phyloP scores from a whole-genome alignment of 176 grass and related monocot genomes.

The Oryza glaberrima region DNA sequence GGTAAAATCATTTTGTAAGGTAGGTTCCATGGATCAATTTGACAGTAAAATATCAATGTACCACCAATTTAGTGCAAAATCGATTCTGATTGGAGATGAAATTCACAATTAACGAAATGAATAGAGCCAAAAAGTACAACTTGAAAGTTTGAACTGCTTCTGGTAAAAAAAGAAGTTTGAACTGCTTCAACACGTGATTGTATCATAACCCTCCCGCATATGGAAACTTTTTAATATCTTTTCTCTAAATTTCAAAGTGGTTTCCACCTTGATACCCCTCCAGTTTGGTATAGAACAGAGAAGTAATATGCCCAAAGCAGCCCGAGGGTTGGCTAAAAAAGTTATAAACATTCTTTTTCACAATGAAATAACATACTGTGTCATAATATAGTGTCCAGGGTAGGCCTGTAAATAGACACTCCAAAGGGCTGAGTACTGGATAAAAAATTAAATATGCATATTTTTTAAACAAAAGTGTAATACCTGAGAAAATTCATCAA shows the following conservation, averaged over 20 bases:
- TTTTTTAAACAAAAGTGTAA: not conserved
- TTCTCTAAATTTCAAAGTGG: not conserved
- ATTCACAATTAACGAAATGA: not conserved
- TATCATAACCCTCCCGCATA: too few relatives aligned
- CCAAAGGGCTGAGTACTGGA: not conserved
- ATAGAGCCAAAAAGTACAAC: not conserved
- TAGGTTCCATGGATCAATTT: not conserved
- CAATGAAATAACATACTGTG: not conserved
- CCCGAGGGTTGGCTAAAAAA: not conserved
- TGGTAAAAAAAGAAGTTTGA: not conserved
- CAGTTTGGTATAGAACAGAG: too few relatives aligned
- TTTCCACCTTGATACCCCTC: too few relatives aligned
- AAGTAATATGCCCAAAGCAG: not conserved
- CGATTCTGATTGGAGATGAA: not conserved
- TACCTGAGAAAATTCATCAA: slow-evolving; percentile 93
- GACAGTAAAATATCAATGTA: not conserved
- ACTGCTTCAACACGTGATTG: too few relatives aligned
- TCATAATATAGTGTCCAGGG: not conserved
- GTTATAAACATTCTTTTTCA: slow-evolving; percentile 7
- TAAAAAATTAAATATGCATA: not conserved
- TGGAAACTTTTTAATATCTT: not conserved
- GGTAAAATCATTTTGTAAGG: not conserved
- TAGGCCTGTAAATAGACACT: not conserved
- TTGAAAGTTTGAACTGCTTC: not conserved
- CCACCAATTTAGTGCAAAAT: not conserved